Evolutionary conservation across 352 stramenopile genomes (phyloP).

Genomic region (Phytophthora gonapodyides): DNA sequence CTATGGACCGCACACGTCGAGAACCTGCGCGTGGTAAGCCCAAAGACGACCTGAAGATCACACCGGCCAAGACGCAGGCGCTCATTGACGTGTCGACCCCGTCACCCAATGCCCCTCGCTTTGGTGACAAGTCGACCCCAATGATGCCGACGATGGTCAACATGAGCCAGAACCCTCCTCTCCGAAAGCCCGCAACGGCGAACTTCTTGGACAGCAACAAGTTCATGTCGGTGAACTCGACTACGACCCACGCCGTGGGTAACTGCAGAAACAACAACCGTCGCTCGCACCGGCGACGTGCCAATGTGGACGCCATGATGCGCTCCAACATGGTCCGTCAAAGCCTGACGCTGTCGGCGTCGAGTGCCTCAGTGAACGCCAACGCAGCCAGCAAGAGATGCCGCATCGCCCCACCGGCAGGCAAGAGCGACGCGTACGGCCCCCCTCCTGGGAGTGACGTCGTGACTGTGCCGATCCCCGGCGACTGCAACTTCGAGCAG

Average conservation of each 20-base stretch:
- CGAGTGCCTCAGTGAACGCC: conserved; percentile 35
- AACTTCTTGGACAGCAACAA: conserved; percentile 67
- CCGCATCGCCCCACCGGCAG: conserved; percentile 19
- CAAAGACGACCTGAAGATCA: conserved; percentile 48
- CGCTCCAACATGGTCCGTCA: conserved; percentile 64
- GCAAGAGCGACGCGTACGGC: conserved; percentile 37
- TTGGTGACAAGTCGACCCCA: conserved; percentile 22
- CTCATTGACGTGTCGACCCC: conserved; percentile 72
- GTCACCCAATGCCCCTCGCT: conserved; percentile 34
- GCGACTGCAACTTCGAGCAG: conserved; percentile 62
- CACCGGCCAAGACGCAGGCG: conserved; percentile 55
- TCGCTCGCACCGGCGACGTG: conserved; percentile 43
- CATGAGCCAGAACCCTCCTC: conserved; percentile 35
- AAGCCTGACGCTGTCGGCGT: conserved; percentile 48
- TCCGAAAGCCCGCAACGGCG: conserved; percentile 41
- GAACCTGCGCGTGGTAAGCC: conserved; percentile 28
- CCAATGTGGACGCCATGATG: conserved; percentile 77
- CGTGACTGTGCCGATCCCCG: conserved; percentile 59
- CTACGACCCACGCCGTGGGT: conserved; percentile 33
- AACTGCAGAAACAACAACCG: conserved; percentile 28
- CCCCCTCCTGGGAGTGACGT: conserved; percentile 53
- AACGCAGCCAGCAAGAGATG: conserved; percentile 21
- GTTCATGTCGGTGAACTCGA: conserved; percentile 44
- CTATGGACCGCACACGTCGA: conserved; percentile 47
- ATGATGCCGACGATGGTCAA: conserved; percentile 33